Percentiles rank a stretch among this genome's conserved stretches.
Conservation (phyloP, 2,329 filamentous ascomycete genomes). For the Chaetomiaceae sp. region DNA sequence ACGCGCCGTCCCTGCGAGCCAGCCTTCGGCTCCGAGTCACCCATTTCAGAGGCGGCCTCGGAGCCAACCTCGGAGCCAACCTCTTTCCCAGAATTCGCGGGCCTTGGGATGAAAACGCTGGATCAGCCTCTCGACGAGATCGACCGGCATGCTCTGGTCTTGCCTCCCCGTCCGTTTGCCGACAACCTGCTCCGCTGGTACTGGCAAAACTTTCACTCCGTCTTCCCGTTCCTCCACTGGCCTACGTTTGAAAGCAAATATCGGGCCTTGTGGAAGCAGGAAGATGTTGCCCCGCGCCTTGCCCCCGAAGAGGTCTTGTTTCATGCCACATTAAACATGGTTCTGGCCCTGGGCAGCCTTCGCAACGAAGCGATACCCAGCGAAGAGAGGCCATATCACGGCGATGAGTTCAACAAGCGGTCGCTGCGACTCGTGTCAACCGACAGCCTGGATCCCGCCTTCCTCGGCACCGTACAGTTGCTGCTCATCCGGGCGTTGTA, state of each 20-base stretch:
- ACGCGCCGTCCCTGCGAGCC: background rate
- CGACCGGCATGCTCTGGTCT: constrained; percentile 6
- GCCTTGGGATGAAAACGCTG: background rate
- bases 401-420: constrained; percentile 28
- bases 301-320: constrained; percentile 21
- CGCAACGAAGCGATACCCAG: constrained; percentile 16
- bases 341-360: constrained; percentile 30
- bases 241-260: constrained; percentile 17
- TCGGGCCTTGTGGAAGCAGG: constrained; percentile 11
- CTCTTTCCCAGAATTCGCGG: constrained; percentile 6
- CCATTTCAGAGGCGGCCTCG: background rate
- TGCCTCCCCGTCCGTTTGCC: constrained; percentile 13
- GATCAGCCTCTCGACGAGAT: constrained; percentile 2
- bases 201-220: constrained; percentile 18
- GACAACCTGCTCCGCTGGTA: constrained; percentile 17
- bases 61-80: no score
- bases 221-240: constrained; percentile 21
- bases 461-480: constrained; percentile 28
- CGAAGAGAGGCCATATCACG: constrained; percentile 12
- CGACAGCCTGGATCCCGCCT: constrained; percentile 27
- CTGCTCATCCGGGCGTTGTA: constrained; percentile 29
- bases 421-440: constrained; percentile 26
- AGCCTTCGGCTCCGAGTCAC: background rate
- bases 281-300: background rate
- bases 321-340: constrained; percentile 29